These are phyloP conservation scores for Suhomyces tanzawaensis DNA, from an alignment of 805 yeast genomes.

Conservation along the genomic window DNA sequence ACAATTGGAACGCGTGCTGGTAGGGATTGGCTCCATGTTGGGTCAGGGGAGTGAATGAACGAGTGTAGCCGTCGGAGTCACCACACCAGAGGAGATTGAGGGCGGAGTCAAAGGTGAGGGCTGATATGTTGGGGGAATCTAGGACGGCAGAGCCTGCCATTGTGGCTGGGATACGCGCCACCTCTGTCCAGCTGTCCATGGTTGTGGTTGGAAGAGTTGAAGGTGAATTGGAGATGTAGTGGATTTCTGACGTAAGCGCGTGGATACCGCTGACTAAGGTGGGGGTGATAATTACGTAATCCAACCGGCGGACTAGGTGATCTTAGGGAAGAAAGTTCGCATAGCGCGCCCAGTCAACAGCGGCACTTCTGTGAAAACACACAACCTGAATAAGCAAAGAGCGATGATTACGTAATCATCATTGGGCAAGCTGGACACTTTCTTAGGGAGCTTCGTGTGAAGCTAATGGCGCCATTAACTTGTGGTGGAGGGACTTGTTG, in stretches of 20 bases:
- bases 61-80: slow-evolving; percentile 53
- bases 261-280: too few relatives aligned
- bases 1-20: slow-evolving; percentile 20
- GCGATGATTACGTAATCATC: too few relatives aligned
- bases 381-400: too few relatives aligned
- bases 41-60: slow-evolving; percentile 26
- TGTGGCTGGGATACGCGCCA: slow-evolving; percentile 13
- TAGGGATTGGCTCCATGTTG: slow-evolving; percentile 16
- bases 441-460: too few relatives aligned
- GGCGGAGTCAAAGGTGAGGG: slow-evolving; percentile 59
- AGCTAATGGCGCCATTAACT: too few relatives aligned
- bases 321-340: too few relatives aligned
- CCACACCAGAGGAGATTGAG: slow-evolving; percentile 86
- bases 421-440: too few relatives aligned
- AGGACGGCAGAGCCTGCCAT: background rate
- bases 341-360: too few relatives aligned
- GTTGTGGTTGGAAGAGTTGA: background rate
- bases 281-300: too few relatives aligned
- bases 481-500: too few relatives aligned
- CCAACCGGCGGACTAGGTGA: too few relatives aligned
- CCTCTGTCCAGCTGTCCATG: slow-evolving; percentile 18
- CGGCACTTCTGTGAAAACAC: too few relatives aligned
- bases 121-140: slow-evolving; percentile 16
- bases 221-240: background rate
- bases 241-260: background rate